Base-by-base conservation (phyloP, 768 basidiomycete species). In the Russula griseocarnosa region DNA sequence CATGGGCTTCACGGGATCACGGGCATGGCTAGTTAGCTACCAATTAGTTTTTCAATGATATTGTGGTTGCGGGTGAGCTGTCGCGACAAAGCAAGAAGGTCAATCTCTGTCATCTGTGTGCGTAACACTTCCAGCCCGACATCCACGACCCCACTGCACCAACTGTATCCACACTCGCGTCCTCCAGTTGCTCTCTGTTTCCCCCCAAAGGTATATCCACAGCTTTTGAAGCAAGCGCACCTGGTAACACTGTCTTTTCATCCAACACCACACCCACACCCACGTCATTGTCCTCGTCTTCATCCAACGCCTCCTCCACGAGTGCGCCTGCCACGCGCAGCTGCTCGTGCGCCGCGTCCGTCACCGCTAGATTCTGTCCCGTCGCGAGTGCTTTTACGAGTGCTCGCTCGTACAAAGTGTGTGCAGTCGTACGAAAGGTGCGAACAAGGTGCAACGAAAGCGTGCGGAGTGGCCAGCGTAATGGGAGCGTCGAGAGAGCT, bases 371-470 rank as follows among this genome's bases (percentile, higher is more conserved):
- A 70, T 95, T 95, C 73, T 94, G 88, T 2, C 87, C 90, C 10
- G 84, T 81, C 67, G 84, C 83, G 61, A 96, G 80, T 20, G 85
- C 84, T 73, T 91, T 95, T 61, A 94, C 73, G 57, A 96, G 87
- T 71, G 84, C 81, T 7, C 83, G 84, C 72, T 94, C 88, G 52
- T 87, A 85, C 24, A 77, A 75, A 14, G 79, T 76, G 70, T 96
- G 93, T 3, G 62, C 44, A 7, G 58, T 13, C 3, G 40, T 56
- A 10, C 63, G 63, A 22, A 60, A 30, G 9, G 59, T 14, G 13
- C 63, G 58, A 2, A 60, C 40, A 30, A 65, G 59, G 30, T 60
- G 55, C 3, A 54, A 40, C n/a, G 54, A 50, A 32, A 92, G 75
- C 10, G 85, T 83, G 67, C 90, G 80, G 26, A 92, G 83, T 62